A percentile compares a stretch with the other conserved stretches of the same genome.
These are phyloP conservation scores for Gnomoniopsis smithogilvyi DNA, from an alignment of 2,329 filamentous ascomycete genomes.

Conservation along the genomic window DNA sequence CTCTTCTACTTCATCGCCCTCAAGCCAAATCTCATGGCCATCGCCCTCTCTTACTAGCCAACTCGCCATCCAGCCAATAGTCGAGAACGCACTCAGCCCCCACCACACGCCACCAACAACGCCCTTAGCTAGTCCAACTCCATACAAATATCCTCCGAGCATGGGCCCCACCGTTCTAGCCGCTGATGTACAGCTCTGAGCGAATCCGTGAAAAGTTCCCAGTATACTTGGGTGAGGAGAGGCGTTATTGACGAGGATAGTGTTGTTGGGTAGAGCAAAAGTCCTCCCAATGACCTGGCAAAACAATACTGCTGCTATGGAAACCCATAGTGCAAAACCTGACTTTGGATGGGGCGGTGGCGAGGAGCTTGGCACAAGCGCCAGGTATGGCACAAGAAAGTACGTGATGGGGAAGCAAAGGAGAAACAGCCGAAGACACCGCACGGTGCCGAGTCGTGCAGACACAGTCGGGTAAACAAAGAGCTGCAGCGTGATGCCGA, in stretches of 20 bases:
- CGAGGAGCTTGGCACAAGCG: constrained; percentile 58
- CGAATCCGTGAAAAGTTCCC: constrained; percentile 46
- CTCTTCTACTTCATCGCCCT: constrained; percentile 53
- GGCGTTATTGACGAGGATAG: constrained; percentile 46
- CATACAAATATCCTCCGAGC: constrained; percentile 59
- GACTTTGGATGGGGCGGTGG: constrained; percentile 44
- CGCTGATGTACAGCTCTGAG: constrained; percentile 56
- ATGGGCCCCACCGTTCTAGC: constrained; percentile 59
- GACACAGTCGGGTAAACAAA: constrained; percentile 69
- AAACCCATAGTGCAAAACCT: constrained; percentile 59
- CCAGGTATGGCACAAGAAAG: constrained; percentile 65
- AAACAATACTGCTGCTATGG: constrained; percentile 59
- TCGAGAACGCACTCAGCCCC: constrained; percentile 47
- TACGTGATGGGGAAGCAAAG: constrained; percentile 71
- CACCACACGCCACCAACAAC: constrained; percentile 59
- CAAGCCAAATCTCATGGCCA: constrained; percentile 63
- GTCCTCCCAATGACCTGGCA: constrained; percentile 66
- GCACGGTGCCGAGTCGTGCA: constrained; percentile 62
- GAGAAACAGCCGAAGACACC: constrained; percentile 65
- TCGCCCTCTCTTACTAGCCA: constrained; percentile 57
- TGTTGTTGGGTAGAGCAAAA: constrained; percentile 50
- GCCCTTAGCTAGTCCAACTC: constrained; percentile 52
- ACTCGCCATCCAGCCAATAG: constrained; percentile 47
- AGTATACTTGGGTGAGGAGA: constrained; percentile 45
- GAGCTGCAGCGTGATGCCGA: constrained; percentile 73